Conservation (phyloP, 2,329 filamentous ascomycete genomes). For the Fusarium sp. region DNA sequence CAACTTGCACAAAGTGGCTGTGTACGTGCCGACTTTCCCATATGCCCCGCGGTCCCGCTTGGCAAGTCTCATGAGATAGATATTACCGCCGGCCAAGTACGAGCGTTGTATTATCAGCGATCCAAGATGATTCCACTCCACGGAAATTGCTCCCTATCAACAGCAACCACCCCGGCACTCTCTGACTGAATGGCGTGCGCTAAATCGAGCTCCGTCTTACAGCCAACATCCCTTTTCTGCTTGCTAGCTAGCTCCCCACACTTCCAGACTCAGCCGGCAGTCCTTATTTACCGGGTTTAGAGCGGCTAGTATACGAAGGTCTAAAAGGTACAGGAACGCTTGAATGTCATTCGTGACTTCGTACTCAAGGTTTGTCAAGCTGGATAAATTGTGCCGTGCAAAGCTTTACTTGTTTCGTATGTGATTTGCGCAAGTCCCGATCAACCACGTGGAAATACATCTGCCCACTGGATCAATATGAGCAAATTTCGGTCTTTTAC, state of each 20-base stretch:
- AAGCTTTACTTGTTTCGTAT: constrained; percentile 11
- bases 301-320: background rate
- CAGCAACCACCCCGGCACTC: background rate
- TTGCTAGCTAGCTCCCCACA: background rate
- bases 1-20: constrained; percentile 24
- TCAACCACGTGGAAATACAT: constrained; percentile 17
- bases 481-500: constrained; percentile 2
- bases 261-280: background rate
- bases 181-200: background rate
- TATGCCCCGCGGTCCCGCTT: constrained; percentile 34
- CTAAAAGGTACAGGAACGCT: background rate
- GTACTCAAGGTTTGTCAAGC: constrained; percentile 1
- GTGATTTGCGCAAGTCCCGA: constrained; percentile 21
- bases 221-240: background rate
- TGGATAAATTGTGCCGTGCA: background rate
- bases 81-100: constrained; percentile 20
- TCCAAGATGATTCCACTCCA: constrained; percentile 1
- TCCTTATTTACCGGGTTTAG: constrained; percentile 7
- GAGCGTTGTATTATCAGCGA: constrained; percentile 7
- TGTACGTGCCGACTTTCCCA: constrained; percentile 39
- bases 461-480: background rate
- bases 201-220: background rate
- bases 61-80: constrained; percentile 30
- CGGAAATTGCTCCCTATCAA: constrained; percentile 3
- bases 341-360: constrained; percentile 12